Evolutionary conservation across 2,329 filamentous ascomycete species (phyloP).

Genomic region (Dryadomyces quercus-mongolicae): DNA sequence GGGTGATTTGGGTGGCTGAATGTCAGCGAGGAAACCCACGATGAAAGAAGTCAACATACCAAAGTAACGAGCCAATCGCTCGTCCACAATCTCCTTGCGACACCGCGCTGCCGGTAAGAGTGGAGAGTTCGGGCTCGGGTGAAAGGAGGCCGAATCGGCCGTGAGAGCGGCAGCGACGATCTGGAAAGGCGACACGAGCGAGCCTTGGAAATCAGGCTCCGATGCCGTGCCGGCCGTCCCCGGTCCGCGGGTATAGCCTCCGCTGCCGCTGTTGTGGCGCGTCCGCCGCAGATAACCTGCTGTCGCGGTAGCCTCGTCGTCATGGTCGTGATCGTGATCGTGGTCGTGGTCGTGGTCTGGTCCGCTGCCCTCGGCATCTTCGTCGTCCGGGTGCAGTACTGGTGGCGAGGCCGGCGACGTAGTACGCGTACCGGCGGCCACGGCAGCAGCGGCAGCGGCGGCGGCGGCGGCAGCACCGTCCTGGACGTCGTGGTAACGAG

Average conservation of each 20-base stretch:
- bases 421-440: neutral
- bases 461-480: neutral
- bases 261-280: neutral
- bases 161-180: slow-evolving; percentile 14
- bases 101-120: slow-evolving; percentile 4
- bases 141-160: slow-evolving; percentile 9
- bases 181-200: slow-evolving; percentile 13
- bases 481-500: neutral
- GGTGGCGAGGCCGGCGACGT: neutral
- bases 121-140: slow-evolving; percentile 7
- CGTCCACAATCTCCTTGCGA: slow-evolving; percentile 8
- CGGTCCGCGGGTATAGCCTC: neutral
- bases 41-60: neutral
- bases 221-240: slow-evolving; percentile 1
- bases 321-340: no score
- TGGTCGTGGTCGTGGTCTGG: neutral
- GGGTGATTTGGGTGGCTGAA: slow-evolving; percentile 9
- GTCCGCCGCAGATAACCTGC: neutral
- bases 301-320: neutral
- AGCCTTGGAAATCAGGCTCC: slow-evolving; percentile 9
- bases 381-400: neutral
- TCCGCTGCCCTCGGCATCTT: neutral
- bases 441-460: neutral
- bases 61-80: slow-evolving; percentile 12
- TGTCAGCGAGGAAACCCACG: neutral